Percentiles rank a stretch among this genome's conserved stretches.
Evolutionary conservation across 2,329 filamentous ascomycete species (phyloP).

Genomic region (Paramyrothecium roridum): DNA sequence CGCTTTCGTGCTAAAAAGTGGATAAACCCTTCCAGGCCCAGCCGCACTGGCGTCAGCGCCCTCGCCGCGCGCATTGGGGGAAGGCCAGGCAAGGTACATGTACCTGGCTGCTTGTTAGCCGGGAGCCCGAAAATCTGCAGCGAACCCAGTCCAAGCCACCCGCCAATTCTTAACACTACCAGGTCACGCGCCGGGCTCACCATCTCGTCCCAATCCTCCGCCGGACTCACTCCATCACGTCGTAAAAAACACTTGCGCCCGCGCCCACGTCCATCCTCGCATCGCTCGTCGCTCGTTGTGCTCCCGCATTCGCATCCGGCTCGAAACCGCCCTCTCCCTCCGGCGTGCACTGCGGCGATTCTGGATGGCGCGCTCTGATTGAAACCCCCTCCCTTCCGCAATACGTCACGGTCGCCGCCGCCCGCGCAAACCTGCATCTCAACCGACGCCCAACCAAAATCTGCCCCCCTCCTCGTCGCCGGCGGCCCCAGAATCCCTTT

Average conservation of each 20-base stretch:
- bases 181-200: background rate
- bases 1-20: too few species aligned
- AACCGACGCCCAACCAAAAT: slow-evolving; percentile 2
- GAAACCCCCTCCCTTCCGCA: background rate
- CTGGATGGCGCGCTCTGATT: background rate
- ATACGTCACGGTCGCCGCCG: background rate
- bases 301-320: background rate
- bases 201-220: background rate
- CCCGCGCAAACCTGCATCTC: background rate
- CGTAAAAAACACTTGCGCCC: background rate
- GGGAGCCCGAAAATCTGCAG: too few species aligned
- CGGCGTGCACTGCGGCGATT: background rate
- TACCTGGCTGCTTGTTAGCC: too few species aligned
- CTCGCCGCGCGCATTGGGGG: too few species aligned
- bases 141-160: too few species aligned
- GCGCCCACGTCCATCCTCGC: background rate
- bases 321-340: too few species aligned
- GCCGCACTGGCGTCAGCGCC: too few species aligned
- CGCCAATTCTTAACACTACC: background rate
- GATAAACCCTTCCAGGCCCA: too few species aligned
- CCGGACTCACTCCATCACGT: background rate
- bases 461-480: slow-evolving; percentile 4
- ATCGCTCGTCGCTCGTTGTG: background rate
- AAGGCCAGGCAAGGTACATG: too few species aligned
- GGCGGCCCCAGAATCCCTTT: background rate